phyloP scores from a whole-genome alignment of 2,329 filamentous ascomycete genomes.

The Botryotinia globosa region DNA sequence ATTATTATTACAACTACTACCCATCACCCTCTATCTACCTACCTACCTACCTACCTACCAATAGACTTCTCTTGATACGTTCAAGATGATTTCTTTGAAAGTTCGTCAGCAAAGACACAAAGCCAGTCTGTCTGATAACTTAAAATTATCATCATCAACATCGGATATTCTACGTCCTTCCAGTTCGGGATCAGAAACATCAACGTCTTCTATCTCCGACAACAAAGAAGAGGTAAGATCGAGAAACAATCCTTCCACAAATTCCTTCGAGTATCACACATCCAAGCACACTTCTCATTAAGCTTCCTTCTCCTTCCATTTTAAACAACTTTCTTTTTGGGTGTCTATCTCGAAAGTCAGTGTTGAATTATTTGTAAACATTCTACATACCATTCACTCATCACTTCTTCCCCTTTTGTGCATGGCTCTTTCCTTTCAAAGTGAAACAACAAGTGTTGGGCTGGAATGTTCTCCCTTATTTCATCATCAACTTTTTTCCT shows the following conservation, averaged over 20 bases:
- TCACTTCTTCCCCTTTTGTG: not conserved
- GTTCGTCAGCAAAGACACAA: not conserved
- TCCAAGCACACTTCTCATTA: not conserved
- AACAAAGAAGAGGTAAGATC: not conserved
- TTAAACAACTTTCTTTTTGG: not conserved
- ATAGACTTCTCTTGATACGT: not conserved
- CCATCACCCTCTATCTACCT: not conserved
- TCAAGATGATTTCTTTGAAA: constrained; percentile 7
- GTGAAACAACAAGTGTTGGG: not conserved
- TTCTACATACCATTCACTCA: not conserved
- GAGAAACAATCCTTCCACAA: not conserved
- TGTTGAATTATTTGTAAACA: not conserved
- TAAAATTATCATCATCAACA: not conserved
- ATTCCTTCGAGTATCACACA: not conserved
- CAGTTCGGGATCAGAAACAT: not conserved
- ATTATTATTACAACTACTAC: not conserved
- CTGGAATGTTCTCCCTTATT: not conserved
- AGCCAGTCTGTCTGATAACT: not conserved
- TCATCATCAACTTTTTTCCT: not conserved
- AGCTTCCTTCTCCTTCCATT: not conserved
- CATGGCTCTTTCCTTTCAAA: not conserved
- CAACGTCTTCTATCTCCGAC: not conserved
- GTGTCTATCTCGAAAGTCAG: not conserved
- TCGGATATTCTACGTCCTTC: not conserved
- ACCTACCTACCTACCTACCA: not conserved